Evolutionary conservation across 2,329 filamentous ascomycete genomes (phyloP), one percentile per base, ranked within the genome.

Genomic region (Aspergillus transmontanensis): DNA sequence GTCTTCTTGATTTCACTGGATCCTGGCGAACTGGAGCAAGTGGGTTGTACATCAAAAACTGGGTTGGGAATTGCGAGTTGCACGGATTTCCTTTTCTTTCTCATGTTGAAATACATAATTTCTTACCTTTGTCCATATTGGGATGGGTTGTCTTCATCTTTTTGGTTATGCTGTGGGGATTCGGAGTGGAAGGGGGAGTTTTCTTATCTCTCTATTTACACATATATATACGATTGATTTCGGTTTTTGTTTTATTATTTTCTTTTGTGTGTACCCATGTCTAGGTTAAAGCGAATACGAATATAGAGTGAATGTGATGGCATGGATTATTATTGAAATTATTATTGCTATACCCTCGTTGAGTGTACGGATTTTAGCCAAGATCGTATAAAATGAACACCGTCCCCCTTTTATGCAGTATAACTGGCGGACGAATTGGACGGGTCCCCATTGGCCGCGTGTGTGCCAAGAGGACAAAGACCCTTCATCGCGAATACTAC

Each of bases 191-290:
- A 30, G 26, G 21, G 48, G 48, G 57, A 28, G 10, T 50, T 43
- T 50, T 58, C 62, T 64, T 48, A 58, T 28, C 55, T 54, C 23
- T 55, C 56, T 41, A 41, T 43, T 45, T 51, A 55, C 61, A 19
- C 67, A 65, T 68, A 66, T 55, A 68, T 67, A 66, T 62, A 61
- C 57, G 53, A 58, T 30, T 45, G 48, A 64, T 68, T 65, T 68
- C 64, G 66, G 66, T 62, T 55, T 63, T 51, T 51, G 53, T 34
- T 14, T 16, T 3, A 23, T 30, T 26, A 3, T 46, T 58, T 61
- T 57, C 48, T 53, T 59, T 36, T 16, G 2, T 58, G 30, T 56
- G 54, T 62, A 41, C 67, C 45, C 32, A 48, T 60, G n/a, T 21
- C 41, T 32, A n/a, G 11, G 32, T 34, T 30, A 23, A 51, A 51